Evolutionary conservation across 352 stramenopile species (phyloP), one percentile per base, ranked within the genome.

Genomic region (Blastocystis sp.): DNA sequence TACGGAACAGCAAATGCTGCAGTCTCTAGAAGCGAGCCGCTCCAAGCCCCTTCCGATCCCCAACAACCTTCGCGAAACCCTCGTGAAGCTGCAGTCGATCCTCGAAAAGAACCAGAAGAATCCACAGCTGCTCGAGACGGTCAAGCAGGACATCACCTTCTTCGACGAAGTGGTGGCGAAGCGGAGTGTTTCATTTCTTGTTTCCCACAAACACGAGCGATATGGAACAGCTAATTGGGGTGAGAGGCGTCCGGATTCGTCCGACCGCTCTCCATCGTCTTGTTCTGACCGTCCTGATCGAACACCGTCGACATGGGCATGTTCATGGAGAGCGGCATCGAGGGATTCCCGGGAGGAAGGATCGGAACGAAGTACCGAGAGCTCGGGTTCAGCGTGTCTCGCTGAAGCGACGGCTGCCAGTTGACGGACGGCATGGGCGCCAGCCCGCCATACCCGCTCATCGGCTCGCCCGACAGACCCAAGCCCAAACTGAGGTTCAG

Each of bases 81-180:
- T 85, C 16, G 55, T 67, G 4, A 29, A 41, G 26, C 26, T 85
- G n/a, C 33, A 41, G 13, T 19, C 65, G n/a, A 67, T 69, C 66
- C 29, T 85, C 26, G 55, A 85, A 55, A 51, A 85, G 55, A 85
- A 69, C 45, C 31, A 59, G 6, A 67, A 41, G 31, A 85, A 85
- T 31, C 74, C 74, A 16, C 29, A 85, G 51, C 29, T 85, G 55
- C 74, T 85, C 1, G 19, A 85, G 50, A 63, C 65, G 9, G 61
- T 62, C 0, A 69, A 67, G 37, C 50, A 85, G 29, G 74, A 85
- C 39, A 26, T 85, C 24, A 55, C 50, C 29, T 85, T 85, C 55
- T 67, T 67, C 10, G 74, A 85, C 66, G 50, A 62, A 45, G 60
- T 85, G 31, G 74, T 85, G 24, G 16, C 37, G 3, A 85, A 85